Percentiles rank a stretch among this genome's conserved stretches.
These are phyloP conservation scores for Lactarius hengduanensis DNA, from an alignment of 768 basidiomycete genomes.

Conservation along the genomic window DNA sequence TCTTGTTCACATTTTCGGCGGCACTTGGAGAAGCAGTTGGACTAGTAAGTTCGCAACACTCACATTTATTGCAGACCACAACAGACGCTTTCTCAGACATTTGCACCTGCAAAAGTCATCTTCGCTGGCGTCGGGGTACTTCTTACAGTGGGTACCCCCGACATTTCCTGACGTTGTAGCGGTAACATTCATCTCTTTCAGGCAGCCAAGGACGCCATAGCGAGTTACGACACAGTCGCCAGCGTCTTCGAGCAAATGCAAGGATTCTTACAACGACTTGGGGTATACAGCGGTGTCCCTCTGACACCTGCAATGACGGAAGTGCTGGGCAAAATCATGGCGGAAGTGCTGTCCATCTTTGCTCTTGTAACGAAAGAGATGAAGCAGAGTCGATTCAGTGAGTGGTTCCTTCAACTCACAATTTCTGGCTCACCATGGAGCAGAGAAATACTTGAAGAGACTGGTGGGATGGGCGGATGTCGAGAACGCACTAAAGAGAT, in stretches of 20 bases:
- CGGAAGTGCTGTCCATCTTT: neutral
- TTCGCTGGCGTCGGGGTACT: neutral
- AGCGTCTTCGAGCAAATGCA: constrained; percentile 8
- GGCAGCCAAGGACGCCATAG: no score
- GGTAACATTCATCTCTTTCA: neutral
- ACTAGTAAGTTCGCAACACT: neutral
- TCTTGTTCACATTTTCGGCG: neutral
- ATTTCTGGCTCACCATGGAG: neutral
- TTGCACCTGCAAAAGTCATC: neutral
- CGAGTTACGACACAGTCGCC: neutral
- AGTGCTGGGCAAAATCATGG: constrained; percentile 1
- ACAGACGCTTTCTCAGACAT: neutral
- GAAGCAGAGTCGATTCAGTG: neutral
- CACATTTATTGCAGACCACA: neutral
- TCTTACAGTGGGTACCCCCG: neutral
- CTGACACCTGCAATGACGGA: neutral
- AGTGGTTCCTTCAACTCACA: neutral
- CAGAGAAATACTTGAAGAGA: neutral
- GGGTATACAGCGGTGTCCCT: neutral
- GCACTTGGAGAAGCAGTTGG: neutral
- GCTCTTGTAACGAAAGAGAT: constrained; percentile 1
- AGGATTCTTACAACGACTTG: neutral
- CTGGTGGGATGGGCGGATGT: neutral
- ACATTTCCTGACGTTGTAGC: neutral
- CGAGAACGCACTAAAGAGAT: neutral